Base-by-base conservation (phyloP, 2,329 filamentous ascomycete species). In the Dactylonectria macrodidyma region DNA sequence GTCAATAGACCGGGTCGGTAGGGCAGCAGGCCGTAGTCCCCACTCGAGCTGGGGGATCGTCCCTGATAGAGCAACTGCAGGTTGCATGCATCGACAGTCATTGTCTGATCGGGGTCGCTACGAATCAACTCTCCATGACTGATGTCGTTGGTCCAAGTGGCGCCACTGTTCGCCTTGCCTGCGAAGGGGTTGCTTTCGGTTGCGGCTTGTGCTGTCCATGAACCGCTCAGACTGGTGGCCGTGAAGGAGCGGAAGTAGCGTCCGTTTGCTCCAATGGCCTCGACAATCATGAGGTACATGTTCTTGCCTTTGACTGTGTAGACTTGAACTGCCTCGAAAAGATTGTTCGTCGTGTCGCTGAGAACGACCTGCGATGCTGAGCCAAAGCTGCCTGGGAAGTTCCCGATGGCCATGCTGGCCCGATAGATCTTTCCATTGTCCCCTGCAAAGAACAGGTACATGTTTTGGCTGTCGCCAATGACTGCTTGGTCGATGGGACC, bases 191-290 rank as follows among this genome's bases (percentile, higher is more conserved):
- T 81, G 71, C 74, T 78, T 81, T 92, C 90, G 14, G 74, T 84
- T 1, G 81, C 81, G 2, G 89, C 88, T 73, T 91, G 86, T 10
- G 84, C 71, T 0, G 88, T 90, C 90, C 90, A 92, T 4, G 77
- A 59, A 9, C 90, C 90, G 44, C 77, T 75, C 9, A 92, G 83
- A 73, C 82, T 87, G 50, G 81, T 84, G 14, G 90, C 87, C 0
- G 89, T 91, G 82, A 89, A 92, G 1, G 89, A 91, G 65, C 90
- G 89, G 86, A 92, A 92, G 79, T 88, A 92, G 2, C 90, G 85
- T 1, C 90, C 90, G 36, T 84, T 79, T 0, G 78, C 44, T 1
- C 90, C 90, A 50, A 88, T 86, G 0, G 88, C 83, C 78, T 92
- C 90, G 38, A 92, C 89, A n/a, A 92, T 85, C 88, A 92, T 91